A percentile compares a stretch with the other conserved stretches of the same genome.
Conservation (phyloP, 495 filamentous ascomycete genomes). For the Aspergillus biplanus region DNA sequence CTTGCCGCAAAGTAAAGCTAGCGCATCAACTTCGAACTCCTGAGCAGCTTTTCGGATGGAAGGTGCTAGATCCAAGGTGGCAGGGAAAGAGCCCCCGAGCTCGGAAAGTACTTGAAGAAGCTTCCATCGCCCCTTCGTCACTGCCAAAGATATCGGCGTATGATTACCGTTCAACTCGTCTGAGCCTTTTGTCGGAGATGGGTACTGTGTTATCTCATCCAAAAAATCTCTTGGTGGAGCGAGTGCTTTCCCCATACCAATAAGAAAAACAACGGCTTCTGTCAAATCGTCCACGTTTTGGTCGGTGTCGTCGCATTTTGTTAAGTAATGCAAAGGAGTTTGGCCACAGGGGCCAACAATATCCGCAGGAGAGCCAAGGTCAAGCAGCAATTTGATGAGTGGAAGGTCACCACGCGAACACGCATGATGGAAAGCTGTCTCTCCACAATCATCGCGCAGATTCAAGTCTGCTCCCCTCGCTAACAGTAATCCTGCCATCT, state of each 20-base stretch:
- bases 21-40: too few species aligned
- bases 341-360: not conserved
- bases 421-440: constrained; percentile 15
- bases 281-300: not conserved
- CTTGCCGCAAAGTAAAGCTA: too few species aligned
- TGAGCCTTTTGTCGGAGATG: too few species aligned
- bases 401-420: not conserved
- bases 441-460: not conserved
- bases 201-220: too few species aligned
- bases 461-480: constrained; percentile 10
- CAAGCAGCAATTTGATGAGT: constrained; percentile 9
- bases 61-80: too few species aligned
- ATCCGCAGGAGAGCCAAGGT: constrained; percentile 1
- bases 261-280: not conserved
- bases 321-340: constrained; percentile 7
- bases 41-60: too few species aligned
- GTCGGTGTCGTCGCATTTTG: not conserved
- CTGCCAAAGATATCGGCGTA: too few species aligned
- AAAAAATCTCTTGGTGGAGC: too few species aligned
- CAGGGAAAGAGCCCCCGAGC: too few species aligned
- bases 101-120: too few species aligned
- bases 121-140: too few species aligned
- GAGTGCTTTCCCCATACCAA: not conserved
- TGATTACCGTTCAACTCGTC: too few species aligned
- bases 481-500: not conserved